Percentiles rank a stretch among this genome's conserved stretches.
These are phyloP conservation scores for Diaporthe amygdali DNA, from an alignment of 2,329 filamentous ascomycete species.

Conservation along the genomic window DNA sequence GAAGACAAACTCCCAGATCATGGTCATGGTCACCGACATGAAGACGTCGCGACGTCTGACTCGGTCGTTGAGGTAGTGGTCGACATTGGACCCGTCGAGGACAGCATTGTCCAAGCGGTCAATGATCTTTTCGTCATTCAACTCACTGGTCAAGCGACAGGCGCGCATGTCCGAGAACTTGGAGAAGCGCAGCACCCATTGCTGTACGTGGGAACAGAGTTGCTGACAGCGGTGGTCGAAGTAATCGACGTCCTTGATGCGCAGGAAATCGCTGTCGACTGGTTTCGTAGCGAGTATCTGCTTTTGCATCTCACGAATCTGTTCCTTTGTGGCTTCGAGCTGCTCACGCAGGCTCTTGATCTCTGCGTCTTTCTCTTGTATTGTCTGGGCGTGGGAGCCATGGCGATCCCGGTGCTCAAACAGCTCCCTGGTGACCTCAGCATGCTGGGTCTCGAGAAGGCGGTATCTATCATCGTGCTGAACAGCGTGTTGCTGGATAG, in stretches of 20 bases:
- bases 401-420: constrained; percentile 70
- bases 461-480: constrained; percentile 77
- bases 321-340: constrained; percentile 72
- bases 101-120: constrained; percentile 94
- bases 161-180: constrained; percentile 94
- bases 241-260: constrained; percentile 87
- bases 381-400: constrained; percentile 58
- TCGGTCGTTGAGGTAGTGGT: constrained; percentile 85
- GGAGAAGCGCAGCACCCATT: constrained; percentile 97
- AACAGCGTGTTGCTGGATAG: constrained; percentile 76
- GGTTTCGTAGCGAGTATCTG: constrained; percentile 65
- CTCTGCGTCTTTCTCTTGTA: constrained; percentile 85
- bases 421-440: constrained; percentile 70
- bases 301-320: constrained; percentile 61
- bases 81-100: constrained; percentile 91
- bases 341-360: constrained; percentile 79
- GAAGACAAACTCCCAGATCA: constrained; percentile 99
- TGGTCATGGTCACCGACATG: constrained; percentile 98
- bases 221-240: constrained; percentile 94
- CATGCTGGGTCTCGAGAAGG: constrained; percentile 70
- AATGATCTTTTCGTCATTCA: constrained; percentile 91
- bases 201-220: constrained; percentile 93
- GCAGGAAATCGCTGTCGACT: constrained; percentile 73
- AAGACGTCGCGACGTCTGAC: constrained; percentile 91
- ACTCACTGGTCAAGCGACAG: constrained; percentile 81